These are phyloP conservation scores for Leucocoprinus leucothites DNA, from an alignment of 768 basidiomycete species.

Conservation along the genomic window DNA sequence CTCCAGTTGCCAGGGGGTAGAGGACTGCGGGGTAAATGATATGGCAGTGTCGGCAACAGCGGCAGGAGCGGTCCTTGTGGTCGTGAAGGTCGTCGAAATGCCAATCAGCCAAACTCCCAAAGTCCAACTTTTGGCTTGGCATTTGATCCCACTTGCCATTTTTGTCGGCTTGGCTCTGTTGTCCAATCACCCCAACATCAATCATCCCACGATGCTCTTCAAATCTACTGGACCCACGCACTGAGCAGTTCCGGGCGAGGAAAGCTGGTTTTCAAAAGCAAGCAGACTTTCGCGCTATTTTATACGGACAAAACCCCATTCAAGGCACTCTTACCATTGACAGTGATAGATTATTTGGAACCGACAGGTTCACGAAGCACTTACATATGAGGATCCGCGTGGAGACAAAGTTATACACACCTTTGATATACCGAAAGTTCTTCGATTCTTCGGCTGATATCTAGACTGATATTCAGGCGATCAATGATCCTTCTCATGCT, in stretches of 20 bases:
- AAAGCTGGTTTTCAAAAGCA: no score
- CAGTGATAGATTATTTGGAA: no score
- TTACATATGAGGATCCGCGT: no score
- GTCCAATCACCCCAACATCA: not conserved
- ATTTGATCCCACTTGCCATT: not conserved
- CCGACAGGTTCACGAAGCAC: no score
- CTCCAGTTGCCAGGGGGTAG: not conserved
- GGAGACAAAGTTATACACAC: no score
- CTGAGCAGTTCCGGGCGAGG: not conserved
- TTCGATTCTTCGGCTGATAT: no score
- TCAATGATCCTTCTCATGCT: no score
- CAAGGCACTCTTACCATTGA: no score
- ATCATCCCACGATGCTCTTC: not conserved
- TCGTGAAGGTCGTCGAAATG: conserved; percentile 11
- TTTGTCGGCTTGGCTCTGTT: conserved; percentile 2
- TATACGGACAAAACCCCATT: no score
- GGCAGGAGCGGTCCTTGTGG: not conserved
- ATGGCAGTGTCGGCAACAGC: not conserved
- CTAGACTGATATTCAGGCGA: no score
- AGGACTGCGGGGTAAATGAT: not conserved
- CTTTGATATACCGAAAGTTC: no score
- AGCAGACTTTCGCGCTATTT: no score
- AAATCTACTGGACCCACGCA: not conserved
- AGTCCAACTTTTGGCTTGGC: conserved; percentile 8
- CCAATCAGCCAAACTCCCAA: conserved; percentile 6